These are phyloP conservation scores for Pontederia paniculata DNA, from an alignment of 176 grass and related monocot species.

Conservation along the genomic window DNA sequence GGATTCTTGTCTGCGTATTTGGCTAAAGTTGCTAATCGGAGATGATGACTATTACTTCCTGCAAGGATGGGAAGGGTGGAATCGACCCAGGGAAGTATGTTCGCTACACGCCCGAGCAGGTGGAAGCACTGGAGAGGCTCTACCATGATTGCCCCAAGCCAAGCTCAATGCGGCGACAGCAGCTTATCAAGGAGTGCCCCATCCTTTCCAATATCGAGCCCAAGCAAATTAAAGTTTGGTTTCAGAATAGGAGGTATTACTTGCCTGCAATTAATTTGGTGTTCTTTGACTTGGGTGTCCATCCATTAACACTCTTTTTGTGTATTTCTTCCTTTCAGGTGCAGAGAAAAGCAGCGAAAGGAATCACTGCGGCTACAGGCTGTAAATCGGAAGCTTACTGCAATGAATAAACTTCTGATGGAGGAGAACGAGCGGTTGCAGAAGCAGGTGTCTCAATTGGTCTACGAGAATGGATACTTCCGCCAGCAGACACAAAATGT, in stretches of 20 bases:
- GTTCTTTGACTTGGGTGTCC: neutral
- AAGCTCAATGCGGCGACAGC: constrained; percentile 63
- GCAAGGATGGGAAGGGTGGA: constrained; percentile 26
- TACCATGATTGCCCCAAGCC: constrained; percentile 78
- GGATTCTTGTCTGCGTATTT: neutral
- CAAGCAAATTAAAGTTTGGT: constrained; percentile 92
- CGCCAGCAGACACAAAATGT: constrained; percentile 48
- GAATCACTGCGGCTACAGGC: constrained; percentile 48
- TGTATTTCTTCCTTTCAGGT: constrained; percentile 13
- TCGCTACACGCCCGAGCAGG: constrained; percentile 77
- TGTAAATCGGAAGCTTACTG: constrained; percentile 63
- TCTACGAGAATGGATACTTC: constrained; percentile 64
- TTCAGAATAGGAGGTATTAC: constrained; percentile 57
- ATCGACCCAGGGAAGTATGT: constrained; percentile 76
- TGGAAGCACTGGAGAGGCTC: constrained; percentile 61
- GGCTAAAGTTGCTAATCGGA: neutral
- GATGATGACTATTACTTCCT: constrained; percentile 33
- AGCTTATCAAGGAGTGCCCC: constrained; percentile 64
- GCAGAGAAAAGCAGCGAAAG: constrained; percentile 82
- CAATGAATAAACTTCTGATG: constrained; percentile 91
- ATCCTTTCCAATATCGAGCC: constrained; percentile 55
- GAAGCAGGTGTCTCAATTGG: constrained; percentile 72
- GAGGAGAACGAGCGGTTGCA: constrained; percentile 84
- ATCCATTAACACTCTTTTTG: neutral
- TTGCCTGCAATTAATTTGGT: neutral